Percentiles rank a stretch among this genome's conserved stretches.
Evolutionary conservation across 352 stramenopile genomes (phyloP).

Genomic region (Phytophthora multivora): DNA sequence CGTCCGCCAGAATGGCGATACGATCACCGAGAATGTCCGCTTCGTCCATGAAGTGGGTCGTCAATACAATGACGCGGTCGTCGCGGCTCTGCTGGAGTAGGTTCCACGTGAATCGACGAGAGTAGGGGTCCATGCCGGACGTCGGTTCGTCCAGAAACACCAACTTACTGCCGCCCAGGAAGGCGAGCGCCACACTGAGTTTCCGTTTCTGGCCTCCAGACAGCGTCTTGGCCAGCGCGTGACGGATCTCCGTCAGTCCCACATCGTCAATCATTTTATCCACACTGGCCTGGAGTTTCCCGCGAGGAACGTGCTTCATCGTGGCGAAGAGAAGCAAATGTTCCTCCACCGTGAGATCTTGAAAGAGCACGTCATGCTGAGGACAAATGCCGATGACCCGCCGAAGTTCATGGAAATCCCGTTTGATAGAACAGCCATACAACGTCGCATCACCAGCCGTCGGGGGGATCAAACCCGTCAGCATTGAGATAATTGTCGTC

Average conservation of each 20-base stretch:
- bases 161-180: slow-evolving; percentile 93
- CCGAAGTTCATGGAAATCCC: slow-evolving; percentile 89
- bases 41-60: slow-evolving; percentile 90
- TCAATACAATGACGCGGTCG: slow-evolving; percentile 85
- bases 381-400: slow-evolving; percentile 95
- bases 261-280: slow-evolving; percentile 79
- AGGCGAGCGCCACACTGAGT: slow-evolving; percentile 93
- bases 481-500: slow-evolving; percentile 92
- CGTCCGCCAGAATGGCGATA: slow-evolving; percentile 94
- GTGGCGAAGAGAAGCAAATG: slow-evolving; percentile 93
- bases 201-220: slow-evolving; percentile 96
- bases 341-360: slow-evolving; percentile 94
- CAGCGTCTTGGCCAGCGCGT: slow-evolving; percentile 64
- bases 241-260: slow-evolving; percentile 87
- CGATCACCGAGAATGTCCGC: slow-evolving; percentile 66
- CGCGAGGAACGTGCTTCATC: slow-evolving; percentile 86
- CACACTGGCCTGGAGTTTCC: slow-evolving; percentile 52
- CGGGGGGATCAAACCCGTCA: slow-evolving; percentile 87
- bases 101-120: slow-evolving; percentile 94
- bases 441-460: slow-evolving; percentile 72
- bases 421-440: slow-evolving; percentile 68
- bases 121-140: slow-evolving; percentile 96
- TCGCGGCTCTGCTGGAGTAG: slow-evolving; percentile 84
- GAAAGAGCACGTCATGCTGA: slow-evolving; percentile 97
- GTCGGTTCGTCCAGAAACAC: slow-evolving; percentile 94